Conservation (phyloP, 306 rosid species). For the cucumber (Cucumis sativus) region DNA sequence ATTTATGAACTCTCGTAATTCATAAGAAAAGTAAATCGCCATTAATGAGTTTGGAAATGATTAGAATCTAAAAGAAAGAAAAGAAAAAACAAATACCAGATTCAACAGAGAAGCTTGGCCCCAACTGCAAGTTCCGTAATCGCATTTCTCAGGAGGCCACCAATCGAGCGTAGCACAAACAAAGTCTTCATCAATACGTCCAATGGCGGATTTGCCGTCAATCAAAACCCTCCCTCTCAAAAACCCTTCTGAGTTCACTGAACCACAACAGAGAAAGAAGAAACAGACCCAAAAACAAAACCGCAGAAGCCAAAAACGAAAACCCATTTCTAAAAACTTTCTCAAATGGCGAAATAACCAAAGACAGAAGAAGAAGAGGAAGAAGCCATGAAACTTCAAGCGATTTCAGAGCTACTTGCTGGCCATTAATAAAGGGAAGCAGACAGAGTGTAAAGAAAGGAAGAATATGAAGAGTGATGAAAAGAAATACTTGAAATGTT, state of each 20-base stretch:
- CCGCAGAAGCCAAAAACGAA: conserved; percentile 31
- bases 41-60: background rate
- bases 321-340: conserved; percentile 42
- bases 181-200: conserved; percentile 62
- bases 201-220: conserved; percentile 47
- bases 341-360: conserved; percentile 23
- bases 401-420: background rate
- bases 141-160: conserved; percentile 99
- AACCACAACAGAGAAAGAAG: conserved; percentile 19
- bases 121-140: conserved; percentile 85
- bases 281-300: conserved; percentile 33
- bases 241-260: conserved; percentile 17
- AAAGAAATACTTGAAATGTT: background rate
- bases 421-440: background rate
- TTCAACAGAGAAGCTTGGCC: conserved; percentile 74
- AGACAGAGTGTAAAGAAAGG: conserved; percentile 4
- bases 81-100: conserved; percentile 34
- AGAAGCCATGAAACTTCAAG: background rate
- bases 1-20: background rate
- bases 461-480: background rate
- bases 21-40: background rate
- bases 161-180: conserved; percentile 90
- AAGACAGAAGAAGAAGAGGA: background rate
- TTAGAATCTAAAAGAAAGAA: background rate
- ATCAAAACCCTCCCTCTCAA: conserved; percentile 36